phyloP scores from a whole-genome alignment of 345 rosid genomes.

The Eucalyptus regnans region DNA sequence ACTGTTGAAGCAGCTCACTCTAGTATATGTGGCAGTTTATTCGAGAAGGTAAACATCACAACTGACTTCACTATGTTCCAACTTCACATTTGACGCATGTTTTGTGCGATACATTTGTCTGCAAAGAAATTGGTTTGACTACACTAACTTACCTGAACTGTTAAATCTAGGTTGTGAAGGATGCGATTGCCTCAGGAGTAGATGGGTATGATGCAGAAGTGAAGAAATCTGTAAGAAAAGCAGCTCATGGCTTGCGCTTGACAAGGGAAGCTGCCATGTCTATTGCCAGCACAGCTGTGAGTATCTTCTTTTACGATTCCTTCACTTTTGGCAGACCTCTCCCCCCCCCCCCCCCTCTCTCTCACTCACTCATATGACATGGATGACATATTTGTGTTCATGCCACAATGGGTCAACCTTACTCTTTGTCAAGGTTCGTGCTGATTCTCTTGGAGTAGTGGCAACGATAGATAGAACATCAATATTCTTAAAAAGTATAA shows the following conservation, averaged over 20 bases:
- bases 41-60: constrained; percentile 58
- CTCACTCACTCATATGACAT: not conserved
- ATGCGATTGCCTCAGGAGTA: constrained; percentile 79
- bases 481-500: not conserved
- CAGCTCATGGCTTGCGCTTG: constrained; percentile 64
- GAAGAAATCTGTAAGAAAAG: constrained; percentile 72
- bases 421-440: not conserved
- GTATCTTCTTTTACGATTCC: constrained; percentile 3
- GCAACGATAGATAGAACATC: not conserved
- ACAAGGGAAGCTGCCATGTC: constrained; percentile 84
- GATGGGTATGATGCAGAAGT: constrained; percentile 75
- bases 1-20: constrained; percentile 79
- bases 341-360: not conserved
- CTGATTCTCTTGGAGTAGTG: not conserved
- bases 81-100: not conserved
- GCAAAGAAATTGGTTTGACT: not conserved
- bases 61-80: not conserved
- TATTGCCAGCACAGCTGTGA: constrained; percentile 77
- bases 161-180: constrained; percentile 56
- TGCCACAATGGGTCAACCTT: not conserved
- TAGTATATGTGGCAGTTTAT: constrained; percentile 86
- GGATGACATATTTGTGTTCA: not conserved
- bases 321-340: not conserved
- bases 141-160: not conserved
- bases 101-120: not conserved